Conservation (phyloP, 352 stramenopile genomes). For the Globisporangium cystogenes region DNA sequence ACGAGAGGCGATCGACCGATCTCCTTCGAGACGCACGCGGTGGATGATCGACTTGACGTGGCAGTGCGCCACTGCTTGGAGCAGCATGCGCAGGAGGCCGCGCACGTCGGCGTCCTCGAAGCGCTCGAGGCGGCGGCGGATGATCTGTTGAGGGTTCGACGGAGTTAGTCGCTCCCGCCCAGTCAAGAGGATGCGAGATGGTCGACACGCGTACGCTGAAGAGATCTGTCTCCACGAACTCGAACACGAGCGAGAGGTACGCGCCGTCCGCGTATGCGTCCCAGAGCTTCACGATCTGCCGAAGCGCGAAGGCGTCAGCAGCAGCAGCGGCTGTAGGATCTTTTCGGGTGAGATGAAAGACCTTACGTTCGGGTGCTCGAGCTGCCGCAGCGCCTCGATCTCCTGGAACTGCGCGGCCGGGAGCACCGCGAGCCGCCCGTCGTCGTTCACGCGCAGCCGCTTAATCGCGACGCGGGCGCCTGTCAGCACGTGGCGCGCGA, state of each 20-base stretch:
- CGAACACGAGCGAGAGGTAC: slow-evolving; percentile 60
- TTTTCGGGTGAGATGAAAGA: too few species aligned
- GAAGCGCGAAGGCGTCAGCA: neutral
- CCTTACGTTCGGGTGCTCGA: slow-evolving; percentile 67
- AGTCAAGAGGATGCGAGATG: neutral
- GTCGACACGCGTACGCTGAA: slow-evolving; percentile 21
- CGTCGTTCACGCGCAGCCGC: slow-evolving; percentile 41
- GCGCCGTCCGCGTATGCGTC: slow-evolving; percentile 53
- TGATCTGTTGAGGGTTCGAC: slow-evolving; percentile 26
- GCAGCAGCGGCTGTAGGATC: too few species aligned
- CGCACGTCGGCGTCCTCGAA: slow-evolving; percentile 40
- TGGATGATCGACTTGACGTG: slow-evolving; percentile 62
- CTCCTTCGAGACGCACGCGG: slow-evolving; percentile 17
- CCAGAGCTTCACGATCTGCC: slow-evolving; percentile 57
- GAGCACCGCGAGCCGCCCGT: slow-evolving; percentile 36
- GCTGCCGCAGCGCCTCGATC: slow-evolving; percentile 67
- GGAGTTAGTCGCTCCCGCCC: neutral
- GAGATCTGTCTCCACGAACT: slow-evolving; percentile 65
- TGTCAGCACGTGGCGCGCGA: slow-evolving; percentile 31
- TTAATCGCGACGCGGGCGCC: slow-evolving; percentile 53
- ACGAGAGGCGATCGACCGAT: neutral
- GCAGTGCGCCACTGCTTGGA: slow-evolving; percentile 57
- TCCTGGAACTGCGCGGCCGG: slow-evolving; percentile 64
- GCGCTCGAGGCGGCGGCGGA: slow-evolving; percentile 29
- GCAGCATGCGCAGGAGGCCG: slow-evolving; percentile 58